Base-by-base conservation (phyloP, 2,329 filamentous ascomycete species). In the Xylaria multiplex region DNA sequence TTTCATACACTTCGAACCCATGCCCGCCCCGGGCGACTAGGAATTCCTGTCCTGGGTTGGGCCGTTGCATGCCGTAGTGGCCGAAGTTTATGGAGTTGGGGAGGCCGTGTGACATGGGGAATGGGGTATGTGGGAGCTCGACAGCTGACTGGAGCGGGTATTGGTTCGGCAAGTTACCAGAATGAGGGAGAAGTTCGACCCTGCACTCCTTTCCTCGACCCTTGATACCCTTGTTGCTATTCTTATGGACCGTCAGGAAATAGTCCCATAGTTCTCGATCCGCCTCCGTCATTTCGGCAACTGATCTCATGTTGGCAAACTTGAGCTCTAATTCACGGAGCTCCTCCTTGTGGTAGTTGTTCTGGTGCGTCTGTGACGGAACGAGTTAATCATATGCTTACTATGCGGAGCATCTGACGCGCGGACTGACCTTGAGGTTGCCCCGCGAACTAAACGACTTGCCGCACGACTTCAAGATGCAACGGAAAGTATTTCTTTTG, bases 161-260 rank as follows among this genome's bases (percentile, higher is more conserved):
- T 57, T 71, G 76, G 19, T 73, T 71, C 35, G 70, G 72, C 52
- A 59, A 37, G 61, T 19, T 40, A 7, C 35, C 53, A 24, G 67
- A 66, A 63, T 61, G 71, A 55, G 65, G 50, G 16, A 69, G 52
- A 30, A 71, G 70, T 52, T 77, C 77, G 60, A 93, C 90, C 64
- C 88, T 89, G 63, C 93, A 85, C 72, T 94, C 92, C 77, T 95
- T 96, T 49, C 96, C 96, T 52, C 96, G 89, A 11, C 96, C 96
- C 80, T 97, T 98, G 83, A 98, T 97, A 1, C 96, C 96, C 79
- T 97, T 97, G 85, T 98, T 98, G 81, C 91, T 94, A 81, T 98
- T 96, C 83, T 97, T 97, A 85, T 97, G 97, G n/a, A 97, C 84
- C 0, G 85, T 85, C 3, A 90, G 86, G 76, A 98, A 96, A 80